Percentiles rank a stretch among this genome's conserved stretches.
Evolutionary conservation across 352 stramenopile species (phyloP).

Genomic region (Blastocystis sp.): DNA sequence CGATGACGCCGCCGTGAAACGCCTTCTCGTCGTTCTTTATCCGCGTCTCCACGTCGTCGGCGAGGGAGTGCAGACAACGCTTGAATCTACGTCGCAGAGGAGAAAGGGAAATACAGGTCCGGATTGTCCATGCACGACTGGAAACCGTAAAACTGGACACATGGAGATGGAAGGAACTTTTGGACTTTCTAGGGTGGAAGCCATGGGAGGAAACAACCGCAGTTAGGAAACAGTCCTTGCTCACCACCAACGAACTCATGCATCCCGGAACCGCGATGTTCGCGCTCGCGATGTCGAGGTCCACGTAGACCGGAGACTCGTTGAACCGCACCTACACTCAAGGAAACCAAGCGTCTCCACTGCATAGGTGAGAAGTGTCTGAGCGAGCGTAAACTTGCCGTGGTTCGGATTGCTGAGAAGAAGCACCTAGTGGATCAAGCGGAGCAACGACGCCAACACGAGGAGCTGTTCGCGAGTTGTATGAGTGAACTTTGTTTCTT

Average conservation of each 20-base stretch:
- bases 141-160: slow-evolving; percentile 38
- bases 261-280: slow-evolving; percentile 37
- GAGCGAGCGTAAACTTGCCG: slow-evolving; percentile 18
- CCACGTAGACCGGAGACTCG: slow-evolving; percentile 24
- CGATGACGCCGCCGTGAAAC: slow-evolving; percentile 16
- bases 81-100: not conserved
- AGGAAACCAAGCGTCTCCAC: not conserved
- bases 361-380: slow-evolving; percentile 7
- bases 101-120: not conserved
- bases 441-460: not conserved
- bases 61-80: not conserved
- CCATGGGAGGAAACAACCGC: not conserved
- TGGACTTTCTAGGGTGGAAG: slow-evolving; percentile 16
- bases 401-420: not conserved
- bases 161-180: slow-evolving; percentile 11
- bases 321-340: slow-evolving; percentile 22
- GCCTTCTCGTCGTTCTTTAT: slow-evolving; percentile 12
- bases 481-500: not conserved
- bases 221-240: not conserved
- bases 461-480: slow-evolving; percentile 27
- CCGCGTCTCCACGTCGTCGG: not conserved
- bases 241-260: not conserved
- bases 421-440: not conserved
- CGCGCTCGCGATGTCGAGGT: slow-evolving; percentile 10
- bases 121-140: slow-evolving; percentile 39